Evolutionary conservation across 768 basidiomycete species (phyloP).

Genomic region (Amanita brunnescens): DNA sequence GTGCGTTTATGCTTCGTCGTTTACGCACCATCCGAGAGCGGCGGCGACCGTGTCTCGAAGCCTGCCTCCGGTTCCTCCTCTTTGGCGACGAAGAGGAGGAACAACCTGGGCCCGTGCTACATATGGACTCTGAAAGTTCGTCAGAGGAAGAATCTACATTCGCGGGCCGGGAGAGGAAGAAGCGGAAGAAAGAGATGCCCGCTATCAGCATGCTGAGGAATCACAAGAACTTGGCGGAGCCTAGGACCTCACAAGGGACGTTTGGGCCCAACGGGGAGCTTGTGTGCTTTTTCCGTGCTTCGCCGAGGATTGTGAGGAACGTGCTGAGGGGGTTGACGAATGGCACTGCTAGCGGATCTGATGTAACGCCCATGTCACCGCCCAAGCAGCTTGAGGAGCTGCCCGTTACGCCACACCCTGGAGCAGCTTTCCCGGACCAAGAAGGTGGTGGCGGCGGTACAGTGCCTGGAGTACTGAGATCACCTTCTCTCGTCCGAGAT

Average conservation of each 20-base stretch:
- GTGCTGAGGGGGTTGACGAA: conserved; percentile 37
- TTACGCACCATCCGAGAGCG: conserved; percentile 63
- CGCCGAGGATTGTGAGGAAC: conserved; percentile 63
- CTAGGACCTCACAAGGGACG: conserved; percentile 77
- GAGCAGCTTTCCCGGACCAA: not conserved
- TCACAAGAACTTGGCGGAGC: conserved; percentile 75
- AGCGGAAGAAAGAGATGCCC: conserved; percentile 33
- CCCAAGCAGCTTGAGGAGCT: conserved; percentile 10
- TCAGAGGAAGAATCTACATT: conserved; percentile 31
- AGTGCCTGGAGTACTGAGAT: conserved; percentile 37
- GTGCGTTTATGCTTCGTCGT: conserved; percentile 71
- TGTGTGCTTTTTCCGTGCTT: conserved; percentile 77
- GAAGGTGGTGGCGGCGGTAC: too few relatives aligned
- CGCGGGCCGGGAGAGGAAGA: conserved; percentile 1
- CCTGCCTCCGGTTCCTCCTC: conserved; percentile 74
- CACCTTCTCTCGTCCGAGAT: conserved; percentile 64
- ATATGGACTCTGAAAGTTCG: conserved; percentile 53
- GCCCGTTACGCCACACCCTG: conserved; percentile 11
- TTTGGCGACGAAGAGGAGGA: conserved; percentile 59
- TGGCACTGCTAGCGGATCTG: conserved; percentile 26
- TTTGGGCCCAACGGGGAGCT: conserved; percentile 89
- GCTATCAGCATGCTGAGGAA: conserved; percentile 46
- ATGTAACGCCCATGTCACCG: conserved; percentile 3
- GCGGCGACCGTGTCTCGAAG: conserved; percentile 77
- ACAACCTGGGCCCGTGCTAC: conserved; percentile 24